These are phyloP conservation scores for Penicillium samsonianum DNA, from an alignment of 495 filamentous ascomycete genomes.

Conservation along the genomic window DNA sequence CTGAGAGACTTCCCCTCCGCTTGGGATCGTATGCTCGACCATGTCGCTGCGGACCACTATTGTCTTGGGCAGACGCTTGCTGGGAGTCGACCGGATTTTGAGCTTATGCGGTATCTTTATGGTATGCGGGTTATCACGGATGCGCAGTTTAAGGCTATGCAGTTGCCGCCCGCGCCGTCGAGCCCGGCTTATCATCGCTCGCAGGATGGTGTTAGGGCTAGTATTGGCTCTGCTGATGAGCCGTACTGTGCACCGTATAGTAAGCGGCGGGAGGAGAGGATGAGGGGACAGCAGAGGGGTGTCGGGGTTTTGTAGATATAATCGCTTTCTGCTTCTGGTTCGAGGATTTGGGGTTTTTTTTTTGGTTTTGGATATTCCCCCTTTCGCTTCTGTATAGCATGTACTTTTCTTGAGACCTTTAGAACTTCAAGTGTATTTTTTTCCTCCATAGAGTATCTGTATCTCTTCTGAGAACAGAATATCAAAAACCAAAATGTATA, in stretches of 20 bases:
- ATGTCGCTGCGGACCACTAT: conserved; percentile 42
- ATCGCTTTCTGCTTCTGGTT: not conserved
- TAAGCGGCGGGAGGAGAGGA: conserved; percentile 44
- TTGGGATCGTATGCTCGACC: conserved; percentile 45
- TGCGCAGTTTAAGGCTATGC: conserved; percentile 49
- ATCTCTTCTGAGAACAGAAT: not conserved
- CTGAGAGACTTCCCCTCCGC: conserved; percentile 19
- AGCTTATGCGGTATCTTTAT: conserved; percentile 50
- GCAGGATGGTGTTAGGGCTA: conserved; percentile 44
- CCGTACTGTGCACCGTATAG: conserved; percentile 50
- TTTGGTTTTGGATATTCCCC: conserved; percentile 11
- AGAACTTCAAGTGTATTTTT: conserved; percentile 1
- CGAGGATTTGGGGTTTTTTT: not conserved
- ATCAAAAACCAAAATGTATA: not conserved
- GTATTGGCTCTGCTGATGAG: conserved; percentile 48
- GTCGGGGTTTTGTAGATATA: conserved; percentile 32
- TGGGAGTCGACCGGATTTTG: conserved; percentile 44
- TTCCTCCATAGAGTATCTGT: not conserved
- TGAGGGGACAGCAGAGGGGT: conserved; percentile 42
- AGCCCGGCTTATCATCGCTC: conserved; percentile 48
- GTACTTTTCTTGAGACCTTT: conserved; percentile 1
- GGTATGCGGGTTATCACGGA: conserved; percentile 44
- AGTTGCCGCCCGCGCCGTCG: conserved; percentile 43
- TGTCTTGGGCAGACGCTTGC: conserved; percentile 43
- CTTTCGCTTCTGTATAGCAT: conserved; percentile 13